Conservation (phyloP, 2,329 filamentous ascomycete genomes). For the Verticillium longisporum region DNA sequence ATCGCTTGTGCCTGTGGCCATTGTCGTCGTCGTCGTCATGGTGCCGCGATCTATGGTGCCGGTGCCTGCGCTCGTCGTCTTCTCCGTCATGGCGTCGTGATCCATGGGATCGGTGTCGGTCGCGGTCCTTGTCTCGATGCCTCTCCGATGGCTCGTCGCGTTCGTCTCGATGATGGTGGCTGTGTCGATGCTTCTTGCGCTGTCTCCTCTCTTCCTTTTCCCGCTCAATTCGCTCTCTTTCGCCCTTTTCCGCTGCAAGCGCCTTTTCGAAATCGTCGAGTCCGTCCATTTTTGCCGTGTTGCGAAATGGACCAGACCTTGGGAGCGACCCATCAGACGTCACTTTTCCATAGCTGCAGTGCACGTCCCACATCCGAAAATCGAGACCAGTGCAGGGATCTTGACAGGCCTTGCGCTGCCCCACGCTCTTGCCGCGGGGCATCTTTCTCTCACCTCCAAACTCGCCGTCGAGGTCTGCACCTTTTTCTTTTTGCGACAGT, state of each 20-base stretch:
- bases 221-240: slow-evolving; percentile 40
- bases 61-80: slow-evolving; percentile 20
- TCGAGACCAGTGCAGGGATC: neutral
- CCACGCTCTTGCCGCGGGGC: neutral
- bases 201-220: slow-evolving; percentile 36
- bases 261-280: slow-evolving; percentile 71
- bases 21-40: slow-evolving; percentile 41
- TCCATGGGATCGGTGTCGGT: slow-evolving; percentile 8
- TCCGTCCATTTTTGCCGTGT: slow-evolving; percentile 35
- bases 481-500: slow-evolving; percentile 12
- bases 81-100: slow-evolving; percentile 7
- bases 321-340: neutral
- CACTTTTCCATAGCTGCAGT: neutral
- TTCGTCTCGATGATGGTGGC: slow-evolving; percentile 34
- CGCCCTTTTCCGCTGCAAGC: slow-evolving; percentile 57
- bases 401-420: neutral
- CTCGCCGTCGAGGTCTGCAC: slow-evolving; percentile 5
- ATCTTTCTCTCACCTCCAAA: neutral
- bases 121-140: slow-evolving; percentile 15
- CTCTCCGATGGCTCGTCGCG: slow-evolving; percentile 19
- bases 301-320: too few species aligned
- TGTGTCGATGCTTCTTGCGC: slow-evolving; percentile 36
- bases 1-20: slow-evolving; percentile 58
- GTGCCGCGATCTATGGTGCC: slow-evolving; percentile 26
- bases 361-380: neutral